phyloP scores from a whole-genome alignment of 2,329 filamentous ascomycete species.

The Pseudogymnoascus sp. region DNA sequence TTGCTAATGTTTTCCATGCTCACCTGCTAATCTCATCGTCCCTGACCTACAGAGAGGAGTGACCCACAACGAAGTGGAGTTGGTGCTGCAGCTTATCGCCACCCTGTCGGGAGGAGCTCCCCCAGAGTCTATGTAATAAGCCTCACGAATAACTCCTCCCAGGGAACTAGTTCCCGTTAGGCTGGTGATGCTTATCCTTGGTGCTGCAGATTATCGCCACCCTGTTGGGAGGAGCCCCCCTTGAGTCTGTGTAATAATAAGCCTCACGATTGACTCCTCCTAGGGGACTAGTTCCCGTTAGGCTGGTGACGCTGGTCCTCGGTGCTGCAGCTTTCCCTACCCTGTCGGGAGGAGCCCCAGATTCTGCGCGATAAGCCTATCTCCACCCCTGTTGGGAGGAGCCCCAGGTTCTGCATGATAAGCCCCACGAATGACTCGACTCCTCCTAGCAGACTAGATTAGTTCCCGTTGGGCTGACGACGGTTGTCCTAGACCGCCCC shows the following conservation, averaged over 20 bases:
- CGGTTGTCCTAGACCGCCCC: neutral
- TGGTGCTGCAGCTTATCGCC: neutral
- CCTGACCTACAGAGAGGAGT: neutral
- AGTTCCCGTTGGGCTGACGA: neutral
- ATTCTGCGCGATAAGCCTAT: neutral
- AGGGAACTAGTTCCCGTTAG: neutral
- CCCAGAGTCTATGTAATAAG: neutral
- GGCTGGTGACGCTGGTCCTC: neutral
- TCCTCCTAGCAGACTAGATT: neutral
- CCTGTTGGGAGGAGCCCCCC: neutral
- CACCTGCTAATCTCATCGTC: neutral
- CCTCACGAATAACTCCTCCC: neutral
- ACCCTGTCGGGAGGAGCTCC: neutral
- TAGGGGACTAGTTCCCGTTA: neutral
- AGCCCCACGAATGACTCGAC: neutral
- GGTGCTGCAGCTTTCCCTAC: neutral
- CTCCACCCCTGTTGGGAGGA: neutral
- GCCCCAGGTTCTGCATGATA: neutral
- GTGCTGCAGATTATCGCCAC: neutral
- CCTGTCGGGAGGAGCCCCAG: neutral
- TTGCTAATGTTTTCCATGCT: neutral
- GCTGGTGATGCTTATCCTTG: neutral
- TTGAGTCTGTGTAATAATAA: neutral
- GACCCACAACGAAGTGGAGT: neutral
- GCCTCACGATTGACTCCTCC: neutral